These are phyloP conservation scores for Colletotrichum sp. DNA, from an alignment of 2,329 filamentous ascomycete genomes.

Conservation along the genomic window DNA sequence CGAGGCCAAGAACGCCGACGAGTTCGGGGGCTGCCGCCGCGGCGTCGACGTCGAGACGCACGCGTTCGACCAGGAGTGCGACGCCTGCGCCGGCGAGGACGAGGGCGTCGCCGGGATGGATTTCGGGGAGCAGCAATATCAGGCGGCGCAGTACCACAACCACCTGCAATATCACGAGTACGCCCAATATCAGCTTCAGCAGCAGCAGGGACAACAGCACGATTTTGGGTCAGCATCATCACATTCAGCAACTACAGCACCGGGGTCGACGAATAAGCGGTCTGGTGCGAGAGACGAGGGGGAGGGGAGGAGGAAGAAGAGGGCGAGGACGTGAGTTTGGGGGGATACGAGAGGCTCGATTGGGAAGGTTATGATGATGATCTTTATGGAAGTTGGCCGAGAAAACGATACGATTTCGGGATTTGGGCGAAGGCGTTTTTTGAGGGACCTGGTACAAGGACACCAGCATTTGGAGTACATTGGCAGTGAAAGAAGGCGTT, in stretches of 20 bases:
- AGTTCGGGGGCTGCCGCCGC: slow-evolving; percentile 47
- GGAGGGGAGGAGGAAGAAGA: slow-evolving; percentile 4
- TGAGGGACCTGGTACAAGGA: background rate
- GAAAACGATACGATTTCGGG: background rate
- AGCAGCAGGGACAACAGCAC: background rate
- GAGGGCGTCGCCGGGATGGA: slow-evolving; percentile 47
- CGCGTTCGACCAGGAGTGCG: slow-evolving; percentile 53
- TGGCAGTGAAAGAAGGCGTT: background rate
- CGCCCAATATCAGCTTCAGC: background rate
- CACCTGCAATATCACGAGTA: background rate
- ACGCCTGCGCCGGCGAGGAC: slow-evolving; percentile 45
- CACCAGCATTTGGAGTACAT: background rate
- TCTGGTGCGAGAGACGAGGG: background rate
- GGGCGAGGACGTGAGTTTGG: slow-evolving; percentile 4
- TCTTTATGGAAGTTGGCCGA: background rate
- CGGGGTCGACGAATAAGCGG: background rate
- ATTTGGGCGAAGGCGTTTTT: slow-evolving; percentile 10
- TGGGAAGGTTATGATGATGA: background rate
- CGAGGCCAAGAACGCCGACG: slow-evolving; percentile 52
- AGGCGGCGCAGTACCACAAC: background rate
- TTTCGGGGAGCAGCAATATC: slow-evolving; percentile 27
- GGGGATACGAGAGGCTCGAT: background rate
- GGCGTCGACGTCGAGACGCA: slow-evolving; percentile 49
- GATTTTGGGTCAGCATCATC: background rate
- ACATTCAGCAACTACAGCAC: background rate